These are phyloP conservation scores for Cryptococcus sp. DNA, from an alignment of 1,284 basidiomycete genomes.

Conservation along the genomic window DNA sequence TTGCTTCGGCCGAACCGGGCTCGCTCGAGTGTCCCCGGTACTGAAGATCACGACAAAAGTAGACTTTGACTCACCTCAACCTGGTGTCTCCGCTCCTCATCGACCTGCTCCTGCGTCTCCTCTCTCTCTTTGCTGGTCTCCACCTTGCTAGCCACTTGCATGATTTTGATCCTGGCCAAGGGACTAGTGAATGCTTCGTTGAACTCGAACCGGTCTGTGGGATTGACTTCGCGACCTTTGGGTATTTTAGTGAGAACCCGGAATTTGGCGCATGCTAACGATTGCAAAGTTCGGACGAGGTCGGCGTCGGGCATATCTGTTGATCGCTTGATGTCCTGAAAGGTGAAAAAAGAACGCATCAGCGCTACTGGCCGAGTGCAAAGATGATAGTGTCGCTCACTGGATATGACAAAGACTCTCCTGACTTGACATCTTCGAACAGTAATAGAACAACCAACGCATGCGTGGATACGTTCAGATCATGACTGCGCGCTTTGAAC, in stretches of 20 bases:
- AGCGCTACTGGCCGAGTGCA: background rate
- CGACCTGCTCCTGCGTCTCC: conserved; percentile 87
- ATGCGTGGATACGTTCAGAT: conserved; percentile 90
- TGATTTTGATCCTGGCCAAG: conserved; percentile 90
- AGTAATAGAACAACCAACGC: conserved; percentile 84
- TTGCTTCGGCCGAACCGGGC: too few species aligned
- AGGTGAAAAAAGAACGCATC: background rate
- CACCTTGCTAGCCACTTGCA: conserved; percentile 80
- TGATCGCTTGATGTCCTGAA: conserved; percentile 59
- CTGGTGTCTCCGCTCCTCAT: conserved; percentile 88
- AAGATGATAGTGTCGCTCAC: conserved; percentile 13
- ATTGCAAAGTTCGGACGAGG: conserved; percentile 88
- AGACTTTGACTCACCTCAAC: conserved; percentile 67
- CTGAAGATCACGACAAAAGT: too few species aligned
- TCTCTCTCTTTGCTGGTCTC: conserved; percentile 84
- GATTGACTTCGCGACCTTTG: conserved; percentile 75
- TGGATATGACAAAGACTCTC: conserved; percentile 60
- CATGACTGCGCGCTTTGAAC: conserved; percentile 80
- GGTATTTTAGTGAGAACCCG: conserved; percentile 92
- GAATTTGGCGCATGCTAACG: conserved; percentile 95
- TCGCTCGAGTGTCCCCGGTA: too few species aligned
- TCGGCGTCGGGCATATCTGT: conserved; percentile 76
- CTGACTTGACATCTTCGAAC: conserved; percentile 73
- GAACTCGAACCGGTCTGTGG: conserved; percentile 83
- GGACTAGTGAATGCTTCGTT: conserved; percentile 77